Evolutionary conservation across 495 filamentous ascomycete species (phyloP).

Genomic region (Tuber microsphaerosporum): DNA sequence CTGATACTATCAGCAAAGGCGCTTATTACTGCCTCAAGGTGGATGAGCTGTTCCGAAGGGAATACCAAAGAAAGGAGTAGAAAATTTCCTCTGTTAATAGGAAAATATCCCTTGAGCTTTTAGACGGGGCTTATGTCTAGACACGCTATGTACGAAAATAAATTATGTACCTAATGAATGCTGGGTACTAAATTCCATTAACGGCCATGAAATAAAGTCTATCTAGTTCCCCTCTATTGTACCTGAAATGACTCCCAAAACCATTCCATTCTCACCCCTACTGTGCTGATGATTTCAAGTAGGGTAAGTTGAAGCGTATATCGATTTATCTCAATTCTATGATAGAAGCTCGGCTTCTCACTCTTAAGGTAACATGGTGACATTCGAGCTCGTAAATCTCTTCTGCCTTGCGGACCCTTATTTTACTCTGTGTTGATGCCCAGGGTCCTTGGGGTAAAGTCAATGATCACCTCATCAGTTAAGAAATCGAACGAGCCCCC

Average conservation of each 20-base stretch:
- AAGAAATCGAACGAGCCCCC: neutral
- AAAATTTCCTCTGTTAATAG: constrained; percentile 26
- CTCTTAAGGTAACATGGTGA: neutral
- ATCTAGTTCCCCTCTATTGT: neutral
- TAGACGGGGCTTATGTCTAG: neutral
- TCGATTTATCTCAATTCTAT: neutral
- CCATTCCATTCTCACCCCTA: neutral
- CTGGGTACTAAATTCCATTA: neutral
- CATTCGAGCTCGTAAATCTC: neutral
- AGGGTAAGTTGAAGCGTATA: neutral
- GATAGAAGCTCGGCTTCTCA: neutral
- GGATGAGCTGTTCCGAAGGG: constrained; percentile 91
- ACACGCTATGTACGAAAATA: neutral
- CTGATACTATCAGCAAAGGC: constrained; percentile 67
- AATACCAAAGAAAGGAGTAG: constrained; percentile 80
- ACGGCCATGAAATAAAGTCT: neutral
- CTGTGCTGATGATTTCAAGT: neutral
- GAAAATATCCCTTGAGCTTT: neutral
- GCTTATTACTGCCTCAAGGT: constrained; percentile 86
- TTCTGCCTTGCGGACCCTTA: neutral
- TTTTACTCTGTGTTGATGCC: neutral
- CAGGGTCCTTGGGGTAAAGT: neutral
- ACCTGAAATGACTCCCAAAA: neutral
- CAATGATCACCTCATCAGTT: neutral
- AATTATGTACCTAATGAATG: neutral